Evolutionary conservation across 768 basidiomycete species (phyloP).

Genomic region (Gautieria morchelliformis): DNA sequence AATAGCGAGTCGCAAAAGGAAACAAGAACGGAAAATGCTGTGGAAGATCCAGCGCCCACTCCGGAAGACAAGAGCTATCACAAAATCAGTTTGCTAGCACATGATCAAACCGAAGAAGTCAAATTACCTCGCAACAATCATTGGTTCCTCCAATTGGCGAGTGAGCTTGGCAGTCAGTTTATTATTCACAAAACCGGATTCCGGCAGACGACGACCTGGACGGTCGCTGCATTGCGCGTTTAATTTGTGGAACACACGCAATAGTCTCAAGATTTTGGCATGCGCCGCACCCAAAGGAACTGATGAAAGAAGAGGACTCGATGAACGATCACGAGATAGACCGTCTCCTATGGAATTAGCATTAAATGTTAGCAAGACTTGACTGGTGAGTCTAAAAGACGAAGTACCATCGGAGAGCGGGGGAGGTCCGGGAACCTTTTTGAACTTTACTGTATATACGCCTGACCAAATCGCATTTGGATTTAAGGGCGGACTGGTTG

Average conservation of each 20-base stretch:
- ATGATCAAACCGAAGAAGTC: neutral
- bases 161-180: slow-evolving; percentile 97
- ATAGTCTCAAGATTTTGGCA: slow-evolving; percentile 81
- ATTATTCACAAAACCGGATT: slow-evolving; percentile 91
- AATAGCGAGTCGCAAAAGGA: slow-evolving; percentile 95
- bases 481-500: slow-evolving; percentile 39
- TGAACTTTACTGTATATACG: slow-evolving; percentile 86
- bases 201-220: slow-evolving; percentile 45
- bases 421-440: slow-evolving; percentile 79
- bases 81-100: slow-evolving; percentile 1
- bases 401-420: slow-evolving; percentile 51
- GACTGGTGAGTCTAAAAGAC: neutral
- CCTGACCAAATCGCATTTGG: slow-evolving; percentile 81
- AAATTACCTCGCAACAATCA: slow-evolving; percentile 92
- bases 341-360: slow-evolving; percentile 26
- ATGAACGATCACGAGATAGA: slow-evolving; percentile 45
- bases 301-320: slow-evolving; percentile 62
- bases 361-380: neutral
- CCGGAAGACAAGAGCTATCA: slow-evolving; percentile 83
- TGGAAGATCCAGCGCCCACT: slow-evolving; percentile 94
- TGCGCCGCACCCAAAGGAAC: slow-evolving; percentile 78
- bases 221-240: slow-evolving; percentile 68
- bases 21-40: slow-evolving; percentile 98
- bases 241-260: slow-evolving; percentile 78
- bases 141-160: slow-evolving; percentile 92